Base-by-base conservation (phyloP, 331 rosid species). In the Pyracantha coccinea region DNA sequence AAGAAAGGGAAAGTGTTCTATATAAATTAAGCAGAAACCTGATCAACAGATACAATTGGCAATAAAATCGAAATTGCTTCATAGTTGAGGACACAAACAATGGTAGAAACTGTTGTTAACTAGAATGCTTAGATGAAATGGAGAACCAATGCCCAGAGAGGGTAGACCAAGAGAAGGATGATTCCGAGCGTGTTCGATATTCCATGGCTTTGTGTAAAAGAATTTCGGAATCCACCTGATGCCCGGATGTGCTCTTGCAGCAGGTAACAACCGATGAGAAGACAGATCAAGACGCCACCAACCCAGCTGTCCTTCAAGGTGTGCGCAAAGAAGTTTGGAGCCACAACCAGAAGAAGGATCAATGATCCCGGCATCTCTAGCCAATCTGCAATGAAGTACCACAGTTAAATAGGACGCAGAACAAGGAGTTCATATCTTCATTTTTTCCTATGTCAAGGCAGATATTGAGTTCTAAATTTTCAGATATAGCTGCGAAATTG, bases 181-280 rank as follows among this genome's bases (percentile, higher is more conserved):
- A 93, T 91, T 75, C 97, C 96, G 7, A 93, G 50, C 4, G 97
- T 93, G 76, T 93, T 93, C 35, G 98, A 91, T 64, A 93, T 83
- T 44, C 98, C 98, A 82, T 89, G 86, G 71, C 61, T 87, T 44
- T 87, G 94, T 4, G 98, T 93, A 78, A 93, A 84, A 58, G 98
- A 89, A 78, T 89, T 90, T 86, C 89, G 84, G 88, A 93, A 91
- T 50, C 98, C 97, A 45, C 98, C 97, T 6, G 96, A 83, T 14
- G 98, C 93, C 27, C 97, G 78, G 60, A 93, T 87, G 83, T 93
- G 98, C 79, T 93, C 96, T 89, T 93, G 98, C 14, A 91, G 76
- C 19, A 93, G 87, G 83, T 91, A 93, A 55, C 97, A 89, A 44
- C 96, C 97, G 67, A 93, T 87, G 44, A 83, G 15, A 66, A 93